Conservation (phyloP, 192 early-diverging fungal genomes). For the Funneliformis mosseae region DNA sequence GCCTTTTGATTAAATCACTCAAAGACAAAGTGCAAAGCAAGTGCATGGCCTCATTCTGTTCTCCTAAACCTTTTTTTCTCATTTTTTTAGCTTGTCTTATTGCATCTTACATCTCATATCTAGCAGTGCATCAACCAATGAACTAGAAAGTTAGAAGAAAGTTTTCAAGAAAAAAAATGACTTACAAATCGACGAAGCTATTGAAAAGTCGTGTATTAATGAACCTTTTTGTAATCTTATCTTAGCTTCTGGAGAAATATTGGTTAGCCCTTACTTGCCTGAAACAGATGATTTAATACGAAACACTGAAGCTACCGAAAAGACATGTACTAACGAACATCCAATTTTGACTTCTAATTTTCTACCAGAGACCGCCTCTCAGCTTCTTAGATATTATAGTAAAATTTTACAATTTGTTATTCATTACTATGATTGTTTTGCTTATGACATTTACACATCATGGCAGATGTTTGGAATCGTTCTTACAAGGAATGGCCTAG, state of each 20-base stretch:
- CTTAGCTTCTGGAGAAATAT: too few species aligned
- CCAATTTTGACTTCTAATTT: neutral
- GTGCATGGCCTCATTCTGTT: neutral
- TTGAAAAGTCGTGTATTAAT: too few species aligned
- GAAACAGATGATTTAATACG: too few species aligned
- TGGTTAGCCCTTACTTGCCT: too few species aligned
- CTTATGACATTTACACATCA: constrained; percentile 12
- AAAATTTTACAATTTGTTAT: constrained; percentile 4
- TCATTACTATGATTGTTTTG: constrained; percentile 10
- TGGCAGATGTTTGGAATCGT: constrained; percentile 12
- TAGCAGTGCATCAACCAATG: too few species aligned
- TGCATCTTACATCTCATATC: too few species aligned
- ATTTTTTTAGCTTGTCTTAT: too few species aligned
- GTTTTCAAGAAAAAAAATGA: too few species aligned
- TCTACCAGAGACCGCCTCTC: neutral
- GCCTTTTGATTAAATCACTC: neutral
- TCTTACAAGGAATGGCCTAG: neutral
- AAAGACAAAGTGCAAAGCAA: constrained; percentile 21
- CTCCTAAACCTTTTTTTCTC: neutral
- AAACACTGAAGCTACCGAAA: too few species aligned
- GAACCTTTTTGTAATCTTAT: too few species aligned
- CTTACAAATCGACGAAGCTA: too few species aligned
- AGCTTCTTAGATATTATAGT: constrained; percentile 7
- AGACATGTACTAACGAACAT: neutral
- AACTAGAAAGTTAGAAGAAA: too few species aligned